phyloP scores from a whole-genome alignment of 768 basidiomycete genomes.

The Pluteus cervinus region DNA sequence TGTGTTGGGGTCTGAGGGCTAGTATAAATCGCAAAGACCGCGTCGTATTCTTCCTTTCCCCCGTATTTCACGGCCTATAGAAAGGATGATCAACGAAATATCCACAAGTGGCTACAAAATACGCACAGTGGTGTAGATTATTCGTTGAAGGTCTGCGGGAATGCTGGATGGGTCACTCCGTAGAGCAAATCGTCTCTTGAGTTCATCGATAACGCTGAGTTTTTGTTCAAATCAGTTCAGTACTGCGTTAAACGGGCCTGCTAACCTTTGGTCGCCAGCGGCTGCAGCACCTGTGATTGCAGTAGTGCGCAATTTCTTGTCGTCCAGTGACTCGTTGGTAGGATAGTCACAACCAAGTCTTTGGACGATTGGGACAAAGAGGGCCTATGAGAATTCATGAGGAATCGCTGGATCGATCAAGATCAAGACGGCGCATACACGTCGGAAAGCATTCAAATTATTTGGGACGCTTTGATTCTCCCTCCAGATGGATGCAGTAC shows the following conservation, averaged over 20 bases:
- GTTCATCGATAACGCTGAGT: conserved; percentile 76
- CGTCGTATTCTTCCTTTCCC: conserved; percentile 69
- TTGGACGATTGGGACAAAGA: conserved; percentile 73
- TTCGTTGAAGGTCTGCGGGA: conserved; percentile 68
- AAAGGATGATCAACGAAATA: conserved; percentile 2
- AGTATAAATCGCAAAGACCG: conserved; percentile 60
- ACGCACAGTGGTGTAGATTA: conserved; percentile 50
- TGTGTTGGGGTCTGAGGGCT: conserved; percentile 71
- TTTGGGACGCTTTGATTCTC: conserved; percentile 55
- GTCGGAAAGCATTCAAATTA: conserved; percentile 53
- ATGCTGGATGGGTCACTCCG: conserved; percentile 70
- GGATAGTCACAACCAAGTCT: conserved; percentile 74
- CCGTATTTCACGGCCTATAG: conserved; percentile 67
- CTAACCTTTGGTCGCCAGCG: conserved; percentile 19
- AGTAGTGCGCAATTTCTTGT: conserved; percentile 65
- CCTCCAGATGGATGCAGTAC: conserved; percentile 73
- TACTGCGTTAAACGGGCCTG: neutral
- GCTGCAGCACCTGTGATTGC: conserved; percentile 53
- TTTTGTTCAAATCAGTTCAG: conserved; percentile 5
- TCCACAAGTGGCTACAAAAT: conserved; percentile 14
- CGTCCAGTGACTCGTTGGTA: conserved; percentile 59
- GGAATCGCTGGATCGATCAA: conserved; percentile 3
- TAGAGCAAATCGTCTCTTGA: conserved; percentile 68
- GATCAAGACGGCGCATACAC: conserved; percentile 32
- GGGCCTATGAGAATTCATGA: conserved; percentile 33